A percentile compares a stretch with the other conserved stretches of the same genome.
Conservation (phyloP, 495 filamentous ascomycete genomes). For the Penicillium daleae region DNA sequence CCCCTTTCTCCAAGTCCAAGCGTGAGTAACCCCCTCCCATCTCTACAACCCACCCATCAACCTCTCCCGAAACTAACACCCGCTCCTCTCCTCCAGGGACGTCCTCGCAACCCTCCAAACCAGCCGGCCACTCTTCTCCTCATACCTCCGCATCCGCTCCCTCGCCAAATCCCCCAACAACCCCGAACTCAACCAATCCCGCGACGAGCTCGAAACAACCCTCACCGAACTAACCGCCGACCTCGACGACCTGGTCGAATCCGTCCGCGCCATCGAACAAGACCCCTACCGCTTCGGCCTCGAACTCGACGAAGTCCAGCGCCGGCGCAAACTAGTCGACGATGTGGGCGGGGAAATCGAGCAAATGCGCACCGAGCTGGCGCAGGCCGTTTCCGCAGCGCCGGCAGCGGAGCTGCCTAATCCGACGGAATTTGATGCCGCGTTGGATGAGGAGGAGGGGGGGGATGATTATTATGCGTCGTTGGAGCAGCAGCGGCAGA, state of each 20-base stretch:
- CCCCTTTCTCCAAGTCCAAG: conserved; percentile 92
- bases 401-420: conserved; percentile 59
- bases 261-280: conserved; percentile 83
- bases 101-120: conserved; percentile 78
- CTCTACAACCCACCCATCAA: not conserved
- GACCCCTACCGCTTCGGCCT: conserved; percentile 91
- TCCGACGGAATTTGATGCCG: conserved; percentile 67
- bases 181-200: conserved; percentile 85
- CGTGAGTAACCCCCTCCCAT: conserved; percentile 51
- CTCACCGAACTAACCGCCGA: conserved; percentile 80
- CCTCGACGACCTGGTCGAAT: conserved; percentile 84
- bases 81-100: conserved; percentile 59
- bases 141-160: conserved; percentile 94
- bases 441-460: conserved; percentile 38
- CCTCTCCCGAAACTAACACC: conserved; percentile 8
- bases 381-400: conserved; percentile 51
- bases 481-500: conserved; percentile 90
- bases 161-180: conserved; percentile 69
- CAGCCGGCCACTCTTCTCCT: conserved; percentile 85
- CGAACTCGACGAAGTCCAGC: conserved; percentile 77
- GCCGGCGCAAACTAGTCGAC: conserved; percentile 80
- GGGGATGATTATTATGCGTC: conserved; percentile 76
- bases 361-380: conserved; percentile 83
- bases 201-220: conserved; percentile 76
- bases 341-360: conserved; percentile 89